A percentile compares a stretch with the other conserved stretches of the same genome.
Evolutionary conservation across 2,329 filamentous ascomycete species (phyloP).

Genomic region (Fusarium brevicatenulatum): DNA sequence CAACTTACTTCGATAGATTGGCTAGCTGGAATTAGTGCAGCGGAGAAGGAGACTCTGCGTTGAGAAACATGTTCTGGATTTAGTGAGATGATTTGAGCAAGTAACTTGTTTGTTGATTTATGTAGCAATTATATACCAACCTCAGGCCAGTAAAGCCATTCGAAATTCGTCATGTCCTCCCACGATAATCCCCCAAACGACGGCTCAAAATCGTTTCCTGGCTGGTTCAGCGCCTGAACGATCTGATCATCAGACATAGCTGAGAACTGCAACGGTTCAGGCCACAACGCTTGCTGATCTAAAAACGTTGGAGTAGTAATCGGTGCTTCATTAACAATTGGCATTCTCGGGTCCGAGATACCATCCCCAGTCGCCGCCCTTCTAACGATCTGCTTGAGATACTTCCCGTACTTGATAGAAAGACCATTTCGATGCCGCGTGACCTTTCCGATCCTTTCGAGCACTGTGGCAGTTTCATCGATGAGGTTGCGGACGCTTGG

Average conservation of each 20-base stretch:
- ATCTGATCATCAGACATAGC: conserved; percentile 77
- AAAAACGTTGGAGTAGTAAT: conserved; percentile 43
- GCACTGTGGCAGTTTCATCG: conserved; percentile 73
- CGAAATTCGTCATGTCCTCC: conserved; percentile 68
- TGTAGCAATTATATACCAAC: conserved; percentile 47
- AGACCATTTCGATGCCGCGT: conserved; percentile 74
- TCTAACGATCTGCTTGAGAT: conserved; percentile 56
- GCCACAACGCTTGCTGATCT: conserved; percentile 51
- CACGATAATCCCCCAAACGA: conserved; percentile 66
- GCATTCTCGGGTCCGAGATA: conserved; percentile 28
- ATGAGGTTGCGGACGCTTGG: conserved; percentile 72
- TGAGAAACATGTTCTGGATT: background rate
- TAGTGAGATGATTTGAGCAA: background rate
- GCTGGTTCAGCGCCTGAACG: conserved; percentile 71
- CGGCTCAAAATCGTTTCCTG: conserved; percentile 67
- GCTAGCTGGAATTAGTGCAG: conserved; percentile 19
- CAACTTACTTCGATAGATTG: conserved; percentile 45
- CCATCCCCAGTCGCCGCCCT: conserved; percentile 47
- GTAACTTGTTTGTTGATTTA: conserved; percentile 22
- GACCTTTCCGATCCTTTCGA: conserved; percentile 74
- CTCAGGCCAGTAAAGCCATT: conserved; percentile 65
- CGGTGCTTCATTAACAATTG: conserved; percentile 24
- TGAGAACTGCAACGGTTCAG: conserved; percentile 69
- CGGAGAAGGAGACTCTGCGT: conserved; percentile 20
- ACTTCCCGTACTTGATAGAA: conserved; percentile 62